Base-by-base conservation (phyloP, 192 early-diverging fungal species). In the Umbelopsis sp. region DNA sequence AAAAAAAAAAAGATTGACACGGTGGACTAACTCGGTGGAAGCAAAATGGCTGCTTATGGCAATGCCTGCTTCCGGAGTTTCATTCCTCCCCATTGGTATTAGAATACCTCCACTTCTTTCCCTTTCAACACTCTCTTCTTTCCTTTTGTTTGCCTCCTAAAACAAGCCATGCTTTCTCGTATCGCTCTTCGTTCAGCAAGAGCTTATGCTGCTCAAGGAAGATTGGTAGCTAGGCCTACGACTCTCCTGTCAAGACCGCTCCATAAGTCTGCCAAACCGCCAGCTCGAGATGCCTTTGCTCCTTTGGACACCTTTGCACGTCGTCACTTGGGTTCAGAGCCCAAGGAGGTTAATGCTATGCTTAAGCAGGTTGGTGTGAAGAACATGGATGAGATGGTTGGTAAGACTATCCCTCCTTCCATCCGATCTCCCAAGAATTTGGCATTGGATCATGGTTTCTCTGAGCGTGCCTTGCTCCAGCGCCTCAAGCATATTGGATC, bases 391-490 rank as follows among this genome's bases (percentile, higher is more conserved):
- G 90, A 93, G 27, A 84, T 99, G 78, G 82, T 96, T 13, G 74
- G 83, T 30, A 91, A 92, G 72, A 91, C 95, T 16, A 91, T 99
- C 27, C 97, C 98, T 48, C 73, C 81, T 15, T 78, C 84, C 51
- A 98, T 99, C 77, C 86, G 88, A 18, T 89, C 94, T 49, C 73
- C 88, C 37, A 80, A 87, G 53, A 77, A 87, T 10, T 87, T 98
- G 61, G 76, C 84, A 35, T 88, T 99, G 35, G 89, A 91, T 49
- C 86, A 92, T 22, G 85, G 88, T 71, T 81, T 94, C 27, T 75
- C 95, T 3, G 98, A 99, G 81, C 85, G 86, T 49, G 94, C 98
- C 80, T 87, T 94, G n/a, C 77, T 99, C 47, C 88, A 87, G 44
- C 83, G 89, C 41, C 85, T 99, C 66, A 88, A 90, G 75, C 68